Conservation (phyloP, 768 basidiomycete species). For the Tephrocybe sp. region DNA sequence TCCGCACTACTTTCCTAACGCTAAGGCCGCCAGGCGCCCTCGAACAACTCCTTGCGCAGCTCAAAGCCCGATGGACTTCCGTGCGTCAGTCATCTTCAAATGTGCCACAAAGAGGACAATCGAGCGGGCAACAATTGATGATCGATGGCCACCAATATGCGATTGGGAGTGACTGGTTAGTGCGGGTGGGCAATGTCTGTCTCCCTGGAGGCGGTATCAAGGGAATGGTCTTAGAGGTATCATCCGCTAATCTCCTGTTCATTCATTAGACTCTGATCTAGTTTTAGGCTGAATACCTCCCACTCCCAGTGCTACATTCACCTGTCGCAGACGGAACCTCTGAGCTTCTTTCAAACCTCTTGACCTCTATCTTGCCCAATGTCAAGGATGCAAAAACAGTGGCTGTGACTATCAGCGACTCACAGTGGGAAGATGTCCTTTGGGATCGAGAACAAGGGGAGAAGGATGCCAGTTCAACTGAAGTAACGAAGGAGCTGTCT, state of each 20-base stretch:
- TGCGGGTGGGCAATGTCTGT: constrained; percentile 76
- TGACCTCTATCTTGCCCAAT: constrained; percentile 75
- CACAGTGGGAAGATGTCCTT: constrained; percentile 80
- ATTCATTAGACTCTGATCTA: neutral
- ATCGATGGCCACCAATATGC: constrained; percentile 75
- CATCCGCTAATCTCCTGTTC: constrained; percentile 1
- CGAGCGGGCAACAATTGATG: constrained; percentile 58
- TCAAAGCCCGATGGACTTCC: constrained; percentile 75
- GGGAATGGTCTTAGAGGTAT: constrained; percentile 85
- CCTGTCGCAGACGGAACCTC: constrained; percentile 67
- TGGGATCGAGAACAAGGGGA: constrained; percentile 74
- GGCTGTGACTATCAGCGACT: constrained; percentile 75
- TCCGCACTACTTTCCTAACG: constrained; percentile 76
- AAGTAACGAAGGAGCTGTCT: constrained; percentile 21
- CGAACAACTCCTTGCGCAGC: constrained; percentile 71
- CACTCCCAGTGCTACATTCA: constrained; percentile 67
- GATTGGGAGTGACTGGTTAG: constrained; percentile 82
- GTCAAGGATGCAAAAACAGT: constrained; percentile 72
- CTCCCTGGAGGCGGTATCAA: constrained; percentile 73
- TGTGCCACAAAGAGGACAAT: constrained; percentile 44
- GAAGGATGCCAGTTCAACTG: constrained; percentile 16
- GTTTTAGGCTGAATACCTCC: constrained; percentile 79
- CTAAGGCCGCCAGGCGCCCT: constrained; percentile 71
- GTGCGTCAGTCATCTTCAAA: constrained; percentile 51
- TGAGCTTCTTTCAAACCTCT: constrained; percentile 70